Evolutionary conservation across 768 basidiomycete species (phyloP).

Genomic region (Dentipellis sp.): DNA sequence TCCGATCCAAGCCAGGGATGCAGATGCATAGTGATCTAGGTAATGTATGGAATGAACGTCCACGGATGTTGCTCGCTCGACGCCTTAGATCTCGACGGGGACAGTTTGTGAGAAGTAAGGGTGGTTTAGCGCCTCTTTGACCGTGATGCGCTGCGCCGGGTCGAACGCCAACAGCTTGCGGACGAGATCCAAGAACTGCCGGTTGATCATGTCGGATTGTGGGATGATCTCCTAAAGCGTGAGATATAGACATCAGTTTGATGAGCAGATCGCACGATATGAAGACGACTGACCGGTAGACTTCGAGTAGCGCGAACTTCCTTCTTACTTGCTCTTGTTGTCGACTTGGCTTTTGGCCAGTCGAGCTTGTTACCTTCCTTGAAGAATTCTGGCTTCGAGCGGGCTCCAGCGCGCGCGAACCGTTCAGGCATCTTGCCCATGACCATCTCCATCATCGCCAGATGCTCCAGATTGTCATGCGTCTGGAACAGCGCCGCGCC

Average conservation of each 20-base stretch:
- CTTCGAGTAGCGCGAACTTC: constrained; percentile 83
- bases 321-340: constrained; percentile 85
- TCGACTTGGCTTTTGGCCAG: constrained; percentile 86
- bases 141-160: constrained; percentile 79
- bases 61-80: constrained; percentile 1
- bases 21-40: not conserved
- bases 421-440: constrained; percentile 96
- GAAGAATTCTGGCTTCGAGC: constrained; percentile 90
- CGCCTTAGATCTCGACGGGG: constrained; percentile 51
- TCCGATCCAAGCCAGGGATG: not conserved
- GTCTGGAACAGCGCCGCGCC: constrained; percentile 99
- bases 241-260: not conserved
- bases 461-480: constrained; percentile 96
- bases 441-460: constrained; percentile 99
- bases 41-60: not conserved
- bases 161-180: constrained; percentile 84
- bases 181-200: constrained; percentile 82
- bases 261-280: not conserved
- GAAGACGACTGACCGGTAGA: constrained; percentile 47
- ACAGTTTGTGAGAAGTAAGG: constrained; percentile 73
- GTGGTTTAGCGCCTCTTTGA: constrained; percentile 80
- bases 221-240: constrained; percentile 73
- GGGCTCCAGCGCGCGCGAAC: constrained; percentile 65
- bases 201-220: constrained; percentile 62
- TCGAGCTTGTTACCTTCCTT: constrained; percentile 78